These are phyloP conservation scores for Pythium aquatile DNA, from an alignment of 352 stramenopile species.

Conservation along the genomic window DNA sequence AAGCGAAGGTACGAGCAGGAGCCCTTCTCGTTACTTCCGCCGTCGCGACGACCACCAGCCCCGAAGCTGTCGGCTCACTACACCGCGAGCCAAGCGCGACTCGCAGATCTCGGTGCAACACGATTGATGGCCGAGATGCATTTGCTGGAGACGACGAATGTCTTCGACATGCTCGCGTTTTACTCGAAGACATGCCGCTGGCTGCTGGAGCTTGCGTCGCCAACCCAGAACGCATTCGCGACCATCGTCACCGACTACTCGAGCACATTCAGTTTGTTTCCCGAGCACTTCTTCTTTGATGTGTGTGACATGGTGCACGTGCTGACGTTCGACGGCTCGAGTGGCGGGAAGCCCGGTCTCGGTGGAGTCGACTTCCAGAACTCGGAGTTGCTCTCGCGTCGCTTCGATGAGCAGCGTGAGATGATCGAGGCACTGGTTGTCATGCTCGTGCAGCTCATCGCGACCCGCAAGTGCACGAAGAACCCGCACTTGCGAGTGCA, in stretches of 20 bases:
- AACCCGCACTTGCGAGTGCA: conserved; percentile 73
- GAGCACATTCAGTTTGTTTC: conserved; percentile 48
- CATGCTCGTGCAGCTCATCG: conserved; percentile 60
- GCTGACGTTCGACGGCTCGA: conserved; percentile 40
- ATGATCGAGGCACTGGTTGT: conserved; percentile 60
- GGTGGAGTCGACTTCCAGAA: conserved; percentile 31
- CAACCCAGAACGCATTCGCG: conserved; percentile 42
- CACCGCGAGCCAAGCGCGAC: conserved; percentile 51
- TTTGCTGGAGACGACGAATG: conserved; percentile 46
- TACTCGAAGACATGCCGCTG: conserved; percentile 54
- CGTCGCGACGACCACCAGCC: conserved; percentile 6
- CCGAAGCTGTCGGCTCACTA: conserved; percentile 59
- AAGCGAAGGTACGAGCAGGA: conserved; percentile 12
- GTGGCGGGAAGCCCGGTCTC: neutral
- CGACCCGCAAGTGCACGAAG: conserved; percentile 52
- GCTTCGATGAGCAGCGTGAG: conserved; percentile 4
- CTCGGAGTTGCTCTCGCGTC: neutral
- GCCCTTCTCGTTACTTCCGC: neutral
- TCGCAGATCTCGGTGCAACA: conserved; percentile 47
- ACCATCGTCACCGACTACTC: conserved; percentile 47
- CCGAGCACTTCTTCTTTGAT: conserved; percentile 77
- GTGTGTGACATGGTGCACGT: conserved; percentile 60
- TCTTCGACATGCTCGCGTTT: conserved; percentile 59
- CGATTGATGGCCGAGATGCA: conserved; percentile 58
- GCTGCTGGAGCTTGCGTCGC: conserved; percentile 43